A percentile compares a stretch with the other conserved stretches of the same genome.
Evolutionary conservation across 768 basidiomycete species (phyloP).

Genomic region (Tulasnella sp.): DNA sequence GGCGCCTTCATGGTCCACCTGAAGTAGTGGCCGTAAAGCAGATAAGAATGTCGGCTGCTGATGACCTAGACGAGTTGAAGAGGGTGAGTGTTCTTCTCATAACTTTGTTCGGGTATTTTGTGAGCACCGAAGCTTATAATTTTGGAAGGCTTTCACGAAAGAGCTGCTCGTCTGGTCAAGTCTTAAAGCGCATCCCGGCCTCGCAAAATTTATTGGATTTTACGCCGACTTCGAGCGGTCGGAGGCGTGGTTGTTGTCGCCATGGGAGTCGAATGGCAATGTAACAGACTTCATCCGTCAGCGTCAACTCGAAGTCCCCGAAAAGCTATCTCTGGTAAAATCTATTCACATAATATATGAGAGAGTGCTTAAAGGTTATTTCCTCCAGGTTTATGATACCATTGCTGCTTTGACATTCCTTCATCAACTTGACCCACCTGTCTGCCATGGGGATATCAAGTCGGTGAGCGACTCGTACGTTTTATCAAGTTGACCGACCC

Average conservation of each 20-base stretch:
- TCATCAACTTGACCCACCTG: too few species aligned
- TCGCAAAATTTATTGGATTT: background rate
- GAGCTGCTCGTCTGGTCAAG: background rate
- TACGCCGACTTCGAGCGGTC: background rate
- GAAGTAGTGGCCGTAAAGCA: constrained; percentile 7
- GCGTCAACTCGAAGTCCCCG: background rate
- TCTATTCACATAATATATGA: too few species aligned
- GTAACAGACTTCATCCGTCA: background rate
- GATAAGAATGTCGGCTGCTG: background rate
- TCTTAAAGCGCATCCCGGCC: background rate
- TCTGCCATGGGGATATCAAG: too few species aligned
- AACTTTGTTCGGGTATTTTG: background rate
- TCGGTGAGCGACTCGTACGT: too few species aligned
- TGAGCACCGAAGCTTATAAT: background rate
- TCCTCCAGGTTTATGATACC: too few species aligned
- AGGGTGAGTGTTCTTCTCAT: background rate
- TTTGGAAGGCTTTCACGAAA: background rate
- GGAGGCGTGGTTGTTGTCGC: background rate
- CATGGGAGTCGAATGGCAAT: background rate
- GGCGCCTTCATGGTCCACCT: background rate
- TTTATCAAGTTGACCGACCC: too few species aligned
- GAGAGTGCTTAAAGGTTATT: too few species aligned
- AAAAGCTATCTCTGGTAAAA: background rate
- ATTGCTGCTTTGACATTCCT: too few species aligned
- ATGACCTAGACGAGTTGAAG: background rate